Evolutionary conservation across 176 grass and related monocot species (phyloP).

Genomic region (Carex littledalei): DNA sequence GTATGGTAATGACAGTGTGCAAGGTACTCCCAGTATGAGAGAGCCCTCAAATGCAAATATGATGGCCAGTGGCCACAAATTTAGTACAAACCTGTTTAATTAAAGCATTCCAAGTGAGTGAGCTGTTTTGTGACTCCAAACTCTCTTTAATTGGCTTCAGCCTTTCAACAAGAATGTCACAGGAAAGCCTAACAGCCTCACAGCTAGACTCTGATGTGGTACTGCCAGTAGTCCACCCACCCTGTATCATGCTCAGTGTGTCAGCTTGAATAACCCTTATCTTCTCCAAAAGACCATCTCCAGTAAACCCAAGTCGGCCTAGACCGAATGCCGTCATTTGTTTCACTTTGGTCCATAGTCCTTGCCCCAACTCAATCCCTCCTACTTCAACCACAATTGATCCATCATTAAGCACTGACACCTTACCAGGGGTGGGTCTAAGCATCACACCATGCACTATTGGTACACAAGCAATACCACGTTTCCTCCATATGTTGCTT

Average conservation of each 20-base stretch:
- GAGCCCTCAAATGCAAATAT: not conserved
- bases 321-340: slow-evolving; percentile 80
- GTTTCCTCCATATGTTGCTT: slow-evolving; percentile 75
- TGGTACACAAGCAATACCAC: slow-evolving; percentile 69
- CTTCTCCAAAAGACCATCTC: slow-evolving; percentile 55
- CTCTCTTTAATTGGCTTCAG: slow-evolving; percentile 65
- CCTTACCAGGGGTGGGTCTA: slow-evolving; percentile 66
- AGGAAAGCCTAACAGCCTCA: slow-evolving; percentile 60
- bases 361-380: slow-evolving; percentile 95
- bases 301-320: slow-evolving; percentile 63
- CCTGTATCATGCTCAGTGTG: slow-evolving; percentile 75
- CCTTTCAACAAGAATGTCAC: slow-evolving; percentile 67
- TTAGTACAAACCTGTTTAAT: slow-evolving; percentile 56
- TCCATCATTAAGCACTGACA: slow-evolving; percentile 85
- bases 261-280: slow-evolving; percentile 82
- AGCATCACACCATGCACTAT: slow-evolving; percentile 51
- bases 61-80: not conserved
- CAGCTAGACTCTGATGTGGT: slow-evolving; percentile 94
- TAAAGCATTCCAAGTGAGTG: slow-evolving; percentile 56
- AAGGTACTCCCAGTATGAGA: not conserved
- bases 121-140: slow-evolving; percentile 46
- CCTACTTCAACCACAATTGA: slow-evolving; percentile 90
- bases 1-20: not conserved
- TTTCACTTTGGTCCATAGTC: slow-evolving; percentile 96
- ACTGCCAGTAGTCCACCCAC: slow-evolving; percentile 81